Percentiles rank a stretch among this genome's conserved stretches.
Conservation (phyloP, 2,329 filamentous ascomycete genomes). For the Fusarium mexicanum region DNA sequence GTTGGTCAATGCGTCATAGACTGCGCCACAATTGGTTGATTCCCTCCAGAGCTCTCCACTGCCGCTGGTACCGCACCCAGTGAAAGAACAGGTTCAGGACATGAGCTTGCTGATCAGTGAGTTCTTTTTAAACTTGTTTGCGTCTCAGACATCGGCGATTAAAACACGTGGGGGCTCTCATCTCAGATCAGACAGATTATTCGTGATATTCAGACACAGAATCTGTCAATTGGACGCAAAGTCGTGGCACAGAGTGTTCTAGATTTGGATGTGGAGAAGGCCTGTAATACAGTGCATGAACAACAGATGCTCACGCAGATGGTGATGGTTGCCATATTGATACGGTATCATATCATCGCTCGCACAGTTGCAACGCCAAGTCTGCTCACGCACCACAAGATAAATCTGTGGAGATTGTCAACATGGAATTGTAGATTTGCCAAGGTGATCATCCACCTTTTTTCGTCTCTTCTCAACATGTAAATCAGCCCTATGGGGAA, state of each 20-base stretch:
- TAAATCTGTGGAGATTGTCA: neutral
- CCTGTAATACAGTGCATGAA: neutral
- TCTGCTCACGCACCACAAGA: neutral
- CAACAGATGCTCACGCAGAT: neutral
- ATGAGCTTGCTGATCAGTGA: neutral
- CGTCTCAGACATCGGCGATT: neutral
- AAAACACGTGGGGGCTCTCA: neutral
- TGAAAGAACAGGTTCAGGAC: neutral
- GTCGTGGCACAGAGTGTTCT: neutral
- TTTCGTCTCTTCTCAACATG: neutral
- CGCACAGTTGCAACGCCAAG: neutral
- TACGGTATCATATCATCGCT: neutral
- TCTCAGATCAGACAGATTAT: neutral
- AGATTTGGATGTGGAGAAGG: neutral
- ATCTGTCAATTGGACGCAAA: neutral
- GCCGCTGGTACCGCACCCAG: neutral
- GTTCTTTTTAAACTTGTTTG: neutral
- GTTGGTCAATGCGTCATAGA: neutral
- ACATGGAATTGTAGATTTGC: slow-evolving; percentile 1
- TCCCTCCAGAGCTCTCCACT: neutral
- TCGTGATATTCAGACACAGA: neutral
- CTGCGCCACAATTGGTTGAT: neutral
- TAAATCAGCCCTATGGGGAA: neutral
- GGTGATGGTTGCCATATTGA: neutral
- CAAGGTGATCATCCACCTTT: neutral